A percentile compares a stretch with the other conserved stretches of the same genome.
Evolutionary conservation across 306 rosid species (phyloP).

Genomic region (Datisca glomerata): DNA sequence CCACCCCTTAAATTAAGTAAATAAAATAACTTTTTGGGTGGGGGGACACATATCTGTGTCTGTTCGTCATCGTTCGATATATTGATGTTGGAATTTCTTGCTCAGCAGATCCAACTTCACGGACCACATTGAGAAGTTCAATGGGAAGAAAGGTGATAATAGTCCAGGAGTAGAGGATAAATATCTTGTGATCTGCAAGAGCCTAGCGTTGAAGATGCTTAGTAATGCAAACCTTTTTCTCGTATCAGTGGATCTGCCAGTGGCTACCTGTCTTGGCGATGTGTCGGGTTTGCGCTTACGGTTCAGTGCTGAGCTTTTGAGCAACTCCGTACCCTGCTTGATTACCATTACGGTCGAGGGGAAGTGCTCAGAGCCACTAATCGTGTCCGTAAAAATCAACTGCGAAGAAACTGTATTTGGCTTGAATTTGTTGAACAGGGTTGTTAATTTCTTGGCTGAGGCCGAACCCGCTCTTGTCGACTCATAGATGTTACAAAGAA

Average conservation of each 20-base stretch:
- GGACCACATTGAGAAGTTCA: slow-evolving; percentile 57
- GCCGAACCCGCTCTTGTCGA: slow-evolving; percentile 38
- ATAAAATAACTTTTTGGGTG: too few relatives aligned
- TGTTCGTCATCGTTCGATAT: too few relatives aligned
- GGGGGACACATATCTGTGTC: too few relatives aligned
- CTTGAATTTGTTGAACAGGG: slow-evolving; percentile 76
- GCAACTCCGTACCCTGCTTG: slow-evolving; percentile 69
- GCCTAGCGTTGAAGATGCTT: slow-evolving; percentile 67
- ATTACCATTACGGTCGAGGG: slow-evolving; percentile 66
- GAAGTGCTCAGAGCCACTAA: slow-evolving; percentile 74
- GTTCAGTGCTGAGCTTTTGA: slow-evolving; percentile 68
- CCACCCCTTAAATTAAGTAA: too few relatives aligned
- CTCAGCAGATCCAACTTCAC: slow-evolving; percentile 62
- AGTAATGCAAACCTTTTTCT: slow-evolving; percentile 70
- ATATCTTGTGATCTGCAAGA: slow-evolving; percentile 66
- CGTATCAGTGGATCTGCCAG: slow-evolving; percentile 78
- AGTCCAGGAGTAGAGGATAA: slow-evolving; percentile 40
- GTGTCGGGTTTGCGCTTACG: slow-evolving; percentile 88
- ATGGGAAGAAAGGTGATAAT: slow-evolving; percentile 29
- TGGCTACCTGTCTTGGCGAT: slow-evolving; percentile 58
- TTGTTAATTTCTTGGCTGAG: slow-evolving; percentile 51
- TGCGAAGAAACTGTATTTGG: slow-evolving; percentile 96
- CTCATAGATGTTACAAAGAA: slow-evolving; percentile 21
- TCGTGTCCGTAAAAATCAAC: slow-evolving; percentile 58
- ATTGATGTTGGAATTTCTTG: slow-evolving; percentile 14